phyloP scores from a whole-genome alignment of 106 monocot genomes.

The Iris macrosiphon region DNA sequence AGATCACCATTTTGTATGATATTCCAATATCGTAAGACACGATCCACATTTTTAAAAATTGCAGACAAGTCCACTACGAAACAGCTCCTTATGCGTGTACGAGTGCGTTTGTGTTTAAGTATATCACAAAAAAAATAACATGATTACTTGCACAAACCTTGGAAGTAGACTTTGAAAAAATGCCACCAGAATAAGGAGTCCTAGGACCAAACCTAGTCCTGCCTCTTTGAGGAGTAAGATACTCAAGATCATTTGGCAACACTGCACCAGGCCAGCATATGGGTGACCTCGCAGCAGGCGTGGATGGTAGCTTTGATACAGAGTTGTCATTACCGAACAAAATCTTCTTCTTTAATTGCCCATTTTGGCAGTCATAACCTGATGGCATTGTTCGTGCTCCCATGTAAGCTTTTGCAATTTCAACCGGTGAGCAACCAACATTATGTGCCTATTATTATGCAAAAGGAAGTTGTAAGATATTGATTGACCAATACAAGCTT shows the following conservation, averaged over 20 bases:
- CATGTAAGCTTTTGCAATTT: slow-evolving; percentile 64
- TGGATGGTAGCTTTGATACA: slow-evolving; percentile 12
- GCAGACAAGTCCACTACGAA: too few species aligned
- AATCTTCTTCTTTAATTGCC: slow-evolving; percentile 2
- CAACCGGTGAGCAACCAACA: slow-evolving; percentile 38
- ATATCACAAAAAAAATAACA: too few species aligned
- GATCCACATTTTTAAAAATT: too few species aligned
- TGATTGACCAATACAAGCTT: too few species aligned
- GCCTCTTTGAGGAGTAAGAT: slow-evolving; percentile 31
- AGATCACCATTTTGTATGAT: too few species aligned
- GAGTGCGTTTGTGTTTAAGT: too few species aligned
- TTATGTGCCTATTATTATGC: slow-evolving; percentile 20
- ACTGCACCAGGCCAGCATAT: slow-evolving; percentile 40
- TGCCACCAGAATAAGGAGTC: slow-evolving; percentile 20
- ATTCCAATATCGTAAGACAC: too few species aligned
- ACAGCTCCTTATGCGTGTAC: too few species aligned
- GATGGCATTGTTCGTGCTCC: slow-evolving; percentile 10
- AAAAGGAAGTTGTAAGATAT: slow-evolving; percentile 6
- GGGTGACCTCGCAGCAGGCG: slow-evolving; percentile 15
- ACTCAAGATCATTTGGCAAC: slow-evolving; percentile 11
- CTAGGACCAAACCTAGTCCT: not conserved
- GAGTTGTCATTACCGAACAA: slow-evolving; percentile 3
- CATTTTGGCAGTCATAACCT: slow-evolving; percentile 6
- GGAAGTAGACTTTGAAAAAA: slow-evolving; percentile 26
- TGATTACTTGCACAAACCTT: too few species aligned